These are phyloP conservation scores for Craspedostauros australis DNA, from an alignment of 108 stramenopile species.

Conservation along the genomic window DNA sequence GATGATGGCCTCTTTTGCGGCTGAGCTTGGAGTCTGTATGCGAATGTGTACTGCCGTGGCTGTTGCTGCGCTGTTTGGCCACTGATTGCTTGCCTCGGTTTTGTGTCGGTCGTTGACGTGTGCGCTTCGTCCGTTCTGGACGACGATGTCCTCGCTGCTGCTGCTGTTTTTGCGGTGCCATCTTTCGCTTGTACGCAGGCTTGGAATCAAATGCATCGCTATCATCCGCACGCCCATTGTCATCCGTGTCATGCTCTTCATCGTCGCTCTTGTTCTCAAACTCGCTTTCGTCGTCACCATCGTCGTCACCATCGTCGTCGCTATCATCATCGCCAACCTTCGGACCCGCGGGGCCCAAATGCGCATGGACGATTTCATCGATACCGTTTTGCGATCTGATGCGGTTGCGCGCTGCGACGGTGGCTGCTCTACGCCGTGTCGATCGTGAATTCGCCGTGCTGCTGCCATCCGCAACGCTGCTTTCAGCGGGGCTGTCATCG, in stretches of 20 bases:
- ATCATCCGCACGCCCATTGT: slow-evolving; percentile 1
- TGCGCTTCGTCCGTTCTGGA: background rate
- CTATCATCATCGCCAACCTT: slow-evolving; percentile 9
- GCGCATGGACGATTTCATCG: slow-evolving; percentile 16
- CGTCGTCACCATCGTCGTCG: slow-evolving; percentile 14
- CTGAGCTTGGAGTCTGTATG: too few relatives aligned
- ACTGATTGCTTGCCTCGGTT: slow-evolving; percentile 5
- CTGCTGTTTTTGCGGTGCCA: background rate
- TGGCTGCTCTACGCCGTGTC: slow-evolving; percentile 1
- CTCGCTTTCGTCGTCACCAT: slow-evolving; percentile 12
- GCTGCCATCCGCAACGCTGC: too few relatives aligned
- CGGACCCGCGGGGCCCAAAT: slow-evolving; percentile 20
- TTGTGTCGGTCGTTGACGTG: background rate
- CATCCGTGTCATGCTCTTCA: slow-evolving; percentile 22
- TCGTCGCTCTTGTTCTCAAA: slow-evolving; percentile 16
- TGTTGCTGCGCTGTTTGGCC: too few relatives aligned
- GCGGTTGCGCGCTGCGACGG: slow-evolving; percentile 1
- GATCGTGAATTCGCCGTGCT: too few relatives aligned
- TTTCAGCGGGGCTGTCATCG: too few relatives aligned
- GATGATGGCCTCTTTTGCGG: too few relatives aligned
- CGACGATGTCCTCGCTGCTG: background rate
- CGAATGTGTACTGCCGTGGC: too few relatives aligned
- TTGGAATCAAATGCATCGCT: slow-evolving; percentile 2
- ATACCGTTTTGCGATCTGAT: slow-evolving; percentile 2
- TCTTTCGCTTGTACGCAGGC: background rate